Evolutionary conservation across 495 filamentous ascomycete species (phyloP).

Genomic region (Pseudomonodictys pantanalensis): DNA sequence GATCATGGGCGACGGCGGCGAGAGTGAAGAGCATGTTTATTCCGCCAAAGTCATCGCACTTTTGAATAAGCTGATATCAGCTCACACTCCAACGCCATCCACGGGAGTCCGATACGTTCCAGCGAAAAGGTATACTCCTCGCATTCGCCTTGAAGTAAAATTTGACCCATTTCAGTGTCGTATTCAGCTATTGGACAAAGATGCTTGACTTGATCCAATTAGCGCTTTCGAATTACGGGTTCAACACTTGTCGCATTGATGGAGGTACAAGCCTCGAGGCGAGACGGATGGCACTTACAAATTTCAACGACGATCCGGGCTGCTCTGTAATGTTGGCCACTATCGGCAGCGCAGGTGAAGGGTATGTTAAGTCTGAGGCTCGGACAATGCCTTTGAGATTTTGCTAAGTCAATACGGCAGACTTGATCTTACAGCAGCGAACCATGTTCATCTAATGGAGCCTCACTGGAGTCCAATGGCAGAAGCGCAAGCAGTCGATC

Average conservation of each 20-base stretch:
- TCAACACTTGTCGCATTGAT: not conserved
- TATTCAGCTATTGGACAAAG: not conserved
- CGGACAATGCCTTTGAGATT: not conserved
- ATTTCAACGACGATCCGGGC: not conserved
- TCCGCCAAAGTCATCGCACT: not conserved
- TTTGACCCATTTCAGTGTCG: not conserved
- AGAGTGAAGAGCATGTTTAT: no score
- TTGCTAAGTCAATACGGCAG: constrained; percentile 20
- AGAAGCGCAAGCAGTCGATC: constrained; percentile 9
- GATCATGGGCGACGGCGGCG: not conserved
- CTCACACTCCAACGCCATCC: not conserved
- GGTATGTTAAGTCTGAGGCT: not conserved
- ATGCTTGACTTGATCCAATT: not conserved
- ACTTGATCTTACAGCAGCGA: constrained; percentile 34
- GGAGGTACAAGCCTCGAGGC: not conserved
- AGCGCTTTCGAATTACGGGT: not conserved
- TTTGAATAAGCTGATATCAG: not conserved
- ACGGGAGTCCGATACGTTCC: not conserved
- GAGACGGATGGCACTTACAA: not conserved
- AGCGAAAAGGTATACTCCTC: not conserved
- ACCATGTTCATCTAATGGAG: constrained; percentile 36
- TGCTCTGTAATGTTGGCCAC: not conserved
- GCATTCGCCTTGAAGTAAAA: not conserved
- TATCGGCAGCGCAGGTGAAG: not conserved
- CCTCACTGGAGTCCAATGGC: constrained; percentile 30